phyloP scores from a whole-genome alignment of 176 grass and related monocot genomes.

The Rhynchospora tenuis region DNA sequence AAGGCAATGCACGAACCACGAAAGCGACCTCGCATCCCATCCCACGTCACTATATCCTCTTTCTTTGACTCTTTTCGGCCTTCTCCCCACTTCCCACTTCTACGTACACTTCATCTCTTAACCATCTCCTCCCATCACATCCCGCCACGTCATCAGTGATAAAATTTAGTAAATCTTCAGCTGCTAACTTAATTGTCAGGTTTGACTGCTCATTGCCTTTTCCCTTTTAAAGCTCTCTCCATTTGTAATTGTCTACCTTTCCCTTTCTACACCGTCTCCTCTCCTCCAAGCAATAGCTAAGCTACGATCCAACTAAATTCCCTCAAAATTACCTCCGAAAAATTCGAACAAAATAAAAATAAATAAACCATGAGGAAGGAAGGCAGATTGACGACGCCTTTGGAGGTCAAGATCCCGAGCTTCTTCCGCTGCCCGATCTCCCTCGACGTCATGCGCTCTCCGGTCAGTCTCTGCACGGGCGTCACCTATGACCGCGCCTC shows the following conservation, averaged over 20 bases:
- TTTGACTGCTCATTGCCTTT: slow-evolving; percentile 23
- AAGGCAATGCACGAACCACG: background rate
- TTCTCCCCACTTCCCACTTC: background rate
- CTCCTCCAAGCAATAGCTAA: slow-evolving; percentile 15
- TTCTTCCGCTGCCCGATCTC: slow-evolving; percentile 96
- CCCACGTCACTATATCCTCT: slow-evolving; percentile 28
- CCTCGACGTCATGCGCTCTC: slow-evolving; percentile 92
- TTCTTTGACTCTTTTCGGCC: slow-evolving; percentile 23
- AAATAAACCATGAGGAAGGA: slow-evolving; percentile 27
- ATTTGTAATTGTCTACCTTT: slow-evolving; percentile 19
- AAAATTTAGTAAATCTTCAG: background rate
- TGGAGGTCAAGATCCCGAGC: slow-evolving; percentile 74
- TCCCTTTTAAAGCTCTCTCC: background rate
- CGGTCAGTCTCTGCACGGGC: slow-evolving; percentile 92
- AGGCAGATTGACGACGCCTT: slow-evolving; percentile 25
- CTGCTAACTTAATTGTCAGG: background rate
- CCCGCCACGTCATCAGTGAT: background rate
- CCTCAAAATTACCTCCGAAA: background rate
- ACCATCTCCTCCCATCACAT: background rate
- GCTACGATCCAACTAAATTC: background rate
- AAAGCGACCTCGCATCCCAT: slow-evolving; percentile 27
- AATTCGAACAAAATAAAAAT: background rate
- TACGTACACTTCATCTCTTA: background rate
- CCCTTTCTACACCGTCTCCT: slow-evolving; percentile 26
- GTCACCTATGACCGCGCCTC: slow-evolving; percentile 91